Evolutionary conservation across 2,329 filamentous ascomycete species (phyloP).

Genomic region (Aureobasidium sp.): DNA sequence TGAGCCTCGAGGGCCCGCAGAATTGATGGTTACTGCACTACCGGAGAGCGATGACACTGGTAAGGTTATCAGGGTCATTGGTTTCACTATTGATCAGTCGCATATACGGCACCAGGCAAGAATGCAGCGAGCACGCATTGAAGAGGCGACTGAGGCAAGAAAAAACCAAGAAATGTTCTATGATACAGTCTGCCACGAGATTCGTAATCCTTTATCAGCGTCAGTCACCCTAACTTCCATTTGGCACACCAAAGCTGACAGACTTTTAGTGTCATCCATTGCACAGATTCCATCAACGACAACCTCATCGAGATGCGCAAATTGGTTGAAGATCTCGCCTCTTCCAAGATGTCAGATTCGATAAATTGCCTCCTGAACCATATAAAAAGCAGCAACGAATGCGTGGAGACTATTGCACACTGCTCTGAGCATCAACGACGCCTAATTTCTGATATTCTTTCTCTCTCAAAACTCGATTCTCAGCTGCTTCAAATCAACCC

Average conservation of each 20-base stretch:
- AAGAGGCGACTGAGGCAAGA: conserved; percentile 32
- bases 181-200: conserved; percentile 19
- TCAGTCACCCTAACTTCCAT: conserved; percentile 16
- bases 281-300: conserved; percentile 30
- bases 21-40: conserved; percentile 28
- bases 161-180: conserved; percentile 25
- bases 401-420: conserved; percentile 25
- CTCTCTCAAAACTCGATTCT: conserved; percentile 32
- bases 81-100: conserved; percentile 29
- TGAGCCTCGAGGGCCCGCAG: conserved; percentile 21
- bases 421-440: conserved; percentile 29
- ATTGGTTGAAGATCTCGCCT: conserved; percentile 16
- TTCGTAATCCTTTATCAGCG: conserved; percentile 39
- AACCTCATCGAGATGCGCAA: not conserved
- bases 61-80: conserved; percentile 23
- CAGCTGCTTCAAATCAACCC: conserved; percentile 34
- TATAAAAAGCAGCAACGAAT: conserved; percentile 17
- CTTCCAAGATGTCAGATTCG: not conserved
- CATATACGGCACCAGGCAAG: conserved; percentile 28
- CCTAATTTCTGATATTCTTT: conserved; percentile 43
- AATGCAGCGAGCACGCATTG: conserved; percentile 25
- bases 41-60: conserved; percentile 28
- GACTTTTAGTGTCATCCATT: conserved; percentile 33
- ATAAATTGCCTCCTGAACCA: not conserved
- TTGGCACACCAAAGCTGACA: not conserved